These are phyloP conservation scores for Saccharomycopsis fodiens DNA, from an alignment of 805 yeast genomes.

Conservation along the genomic window DNA sequence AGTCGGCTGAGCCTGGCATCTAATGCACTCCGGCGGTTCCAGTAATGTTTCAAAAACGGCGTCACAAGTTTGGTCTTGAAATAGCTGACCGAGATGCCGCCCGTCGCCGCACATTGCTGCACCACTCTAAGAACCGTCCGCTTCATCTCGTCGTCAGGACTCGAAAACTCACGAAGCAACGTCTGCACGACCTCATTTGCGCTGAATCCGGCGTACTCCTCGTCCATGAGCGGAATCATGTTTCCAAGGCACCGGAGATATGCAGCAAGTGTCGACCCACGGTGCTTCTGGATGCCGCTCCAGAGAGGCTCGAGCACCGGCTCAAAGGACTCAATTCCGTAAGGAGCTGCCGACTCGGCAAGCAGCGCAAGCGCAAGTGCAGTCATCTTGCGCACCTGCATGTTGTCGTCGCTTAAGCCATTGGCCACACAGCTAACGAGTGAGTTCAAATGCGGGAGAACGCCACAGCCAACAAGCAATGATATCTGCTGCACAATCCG, in stretches of 20 bases:
- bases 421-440: slow-evolving; percentile 54
- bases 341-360: slow-evolving; percentile 79
- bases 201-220: slow-evolving; percentile 71
- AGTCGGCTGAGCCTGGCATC: slow-evolving; percentile 49
- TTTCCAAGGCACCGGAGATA: slow-evolving; percentile 73
- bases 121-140: slow-evolving; percentile 62
- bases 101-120: slow-evolving; percentile 50
- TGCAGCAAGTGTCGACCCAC: slow-evolving; percentile 73
- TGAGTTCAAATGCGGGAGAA: slow-evolving; percentile 64
- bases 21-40: slow-evolving; percentile 77
- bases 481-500: slow-evolving; percentile 73
- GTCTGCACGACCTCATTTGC: slow-evolving; percentile 66
- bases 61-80: slow-evolving; percentile 46
- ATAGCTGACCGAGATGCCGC: slow-evolving; percentile 42
- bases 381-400: slow-evolving; percentile 58
- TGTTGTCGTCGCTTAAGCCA: slow-evolving; percentile 58
- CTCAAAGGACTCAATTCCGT: slow-evolving; percentile 87
- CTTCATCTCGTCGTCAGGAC: slow-evolving; percentile 87
- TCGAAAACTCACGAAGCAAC: slow-evolving; percentile 59
- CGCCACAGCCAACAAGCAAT: slow-evolving; percentile 55
- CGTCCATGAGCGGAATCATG: slow-evolving; percentile 79
- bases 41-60: slow-evolving; percentile 61
- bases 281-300: slow-evolving; percentile 66
- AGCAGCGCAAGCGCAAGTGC: slow-evolving; percentile 66
- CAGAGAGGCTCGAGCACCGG: slow-evolving; percentile 64